Evolutionary conservation across 805 yeast species (phyloP), one percentile per base, ranked within the genome.

Genomic region (Candida nonsorbophila): DNA sequence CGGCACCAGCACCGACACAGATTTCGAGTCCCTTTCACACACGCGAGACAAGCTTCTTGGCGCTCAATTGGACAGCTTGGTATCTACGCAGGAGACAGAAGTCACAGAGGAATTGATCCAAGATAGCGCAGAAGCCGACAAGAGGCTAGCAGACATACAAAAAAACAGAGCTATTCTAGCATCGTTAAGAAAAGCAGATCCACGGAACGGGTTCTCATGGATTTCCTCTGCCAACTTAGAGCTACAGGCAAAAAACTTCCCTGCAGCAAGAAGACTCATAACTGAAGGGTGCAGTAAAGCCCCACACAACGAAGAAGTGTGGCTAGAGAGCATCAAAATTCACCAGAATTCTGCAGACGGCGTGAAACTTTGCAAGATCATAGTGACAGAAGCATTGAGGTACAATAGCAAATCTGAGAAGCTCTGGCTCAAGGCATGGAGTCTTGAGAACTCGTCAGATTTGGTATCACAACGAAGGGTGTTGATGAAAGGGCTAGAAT

Each of bases 141-240:
- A 51, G 1, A 59, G 60, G 33, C 41, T 72, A 21, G 84, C 77
- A 18, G 88, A 84, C 38, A 53, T 78, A 3, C 60, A 62, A 24
- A 76, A 72, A 36, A 74, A 79, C 20, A 58, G 92, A 20, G 46
- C 65, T 2, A 60, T 86, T 6, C 63, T 88, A 25, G 60, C 72
- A n/a, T 78, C 86, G 3, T 68, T 84, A 39, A 66, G 94, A 20
- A 74, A 72, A 39, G 59, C 85, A 0, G 81, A 84, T 42, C 95
- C 97, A 0, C 54, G 58, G 23, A 79, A 77, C 34, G 72, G 94
- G 0, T 72, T 73, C 27, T 84, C 82, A 4, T 90, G 95, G 95
- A 82, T 90, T 14, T 85, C 94, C 0, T 74, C 86, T 27, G 94
- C 95, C 0, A 57, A 85, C 26, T 49, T 86, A 7, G 97, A 90